These are phyloP conservation scores for Talaromyces sp. DNA, from an alignment of 2,329 filamentous ascomycete species.

Conservation along the genomic window DNA sequence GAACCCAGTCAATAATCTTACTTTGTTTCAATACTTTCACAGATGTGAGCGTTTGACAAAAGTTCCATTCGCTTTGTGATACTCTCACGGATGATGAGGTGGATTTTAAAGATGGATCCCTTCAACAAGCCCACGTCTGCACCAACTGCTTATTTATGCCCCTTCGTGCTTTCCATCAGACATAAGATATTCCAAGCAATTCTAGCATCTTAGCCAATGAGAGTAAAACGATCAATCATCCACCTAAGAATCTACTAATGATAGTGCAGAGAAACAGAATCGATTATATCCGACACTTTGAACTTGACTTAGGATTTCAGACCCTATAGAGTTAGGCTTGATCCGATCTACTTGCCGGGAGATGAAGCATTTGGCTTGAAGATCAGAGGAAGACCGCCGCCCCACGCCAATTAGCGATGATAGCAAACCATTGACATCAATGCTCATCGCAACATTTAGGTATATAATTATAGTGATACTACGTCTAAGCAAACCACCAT, in stretches of 20 bases:
- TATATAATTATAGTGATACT: not conserved
- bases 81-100: too few relatives aligned
- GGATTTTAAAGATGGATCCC: too few relatives aligned
- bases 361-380: not conserved
- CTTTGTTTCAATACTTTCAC: too few relatives aligned
- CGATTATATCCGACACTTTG: not conserved
- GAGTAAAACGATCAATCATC: not conserved
- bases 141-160: conserved; percentile 40
- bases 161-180: conserved; percentile 46
- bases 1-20: too few relatives aligned
- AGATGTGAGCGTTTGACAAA: too few relatives aligned
- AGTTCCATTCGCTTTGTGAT: too few relatives aligned
- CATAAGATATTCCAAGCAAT: conserved; percentile 45
- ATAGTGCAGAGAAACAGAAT: not conserved
- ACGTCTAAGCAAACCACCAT: not conserved
- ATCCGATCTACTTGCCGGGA: not conserved
- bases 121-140: conserved; percentile 46
- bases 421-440: not conserved
- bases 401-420: not conserved
- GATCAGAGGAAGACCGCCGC: not conserved
- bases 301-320: not conserved
- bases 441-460: not conserved
- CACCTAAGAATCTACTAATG: not conserved
- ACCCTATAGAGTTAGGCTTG: not conserved
- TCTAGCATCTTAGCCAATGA: conserved; percentile 47